These are phyloP conservation scores for Metschnikowia borealis DNA, from an alignment of 805 yeast species.

Conservation along the genomic window DNA sequence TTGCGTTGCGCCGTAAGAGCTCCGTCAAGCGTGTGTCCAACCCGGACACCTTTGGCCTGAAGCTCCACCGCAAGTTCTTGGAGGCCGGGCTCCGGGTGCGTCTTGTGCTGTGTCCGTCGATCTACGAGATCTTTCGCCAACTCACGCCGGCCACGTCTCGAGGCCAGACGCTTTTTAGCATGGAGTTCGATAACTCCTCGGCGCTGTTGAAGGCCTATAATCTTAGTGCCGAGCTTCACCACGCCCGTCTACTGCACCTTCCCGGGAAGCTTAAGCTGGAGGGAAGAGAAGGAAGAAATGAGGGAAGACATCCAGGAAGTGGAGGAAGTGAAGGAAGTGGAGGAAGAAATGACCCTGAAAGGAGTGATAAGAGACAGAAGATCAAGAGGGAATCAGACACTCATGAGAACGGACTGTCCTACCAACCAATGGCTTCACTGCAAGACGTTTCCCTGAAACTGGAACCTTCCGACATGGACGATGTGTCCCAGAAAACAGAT, in stretches of 20 bases:
- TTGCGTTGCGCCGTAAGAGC: conserved; percentile 34
- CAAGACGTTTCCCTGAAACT: too few relatives aligned
- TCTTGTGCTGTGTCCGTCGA: conserved; percentile 43
- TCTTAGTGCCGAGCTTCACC: neutral
- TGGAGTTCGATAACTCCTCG: conserved; percentile 2
- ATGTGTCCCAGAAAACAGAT: too few relatives aligned
- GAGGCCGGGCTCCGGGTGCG: conserved; percentile 51
- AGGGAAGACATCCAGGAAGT: too few relatives aligned
- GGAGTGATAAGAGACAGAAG: too few relatives aligned
- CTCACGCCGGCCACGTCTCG: conserved; percentile 34
- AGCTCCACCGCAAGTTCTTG: conserved; percentile 41
- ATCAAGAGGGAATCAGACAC: too few relatives aligned
- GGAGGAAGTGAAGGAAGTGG: too few relatives aligned
- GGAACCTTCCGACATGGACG: too few relatives aligned
- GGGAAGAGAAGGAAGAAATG: too few relatives aligned
- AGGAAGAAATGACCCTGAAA: too few relatives aligned
- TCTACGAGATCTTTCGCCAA: conserved; percentile 42
- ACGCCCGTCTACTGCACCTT: neutral
- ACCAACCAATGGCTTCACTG: too few relatives aligned
- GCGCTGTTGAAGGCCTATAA: neutral
- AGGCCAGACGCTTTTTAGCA: conserved; percentile 11
- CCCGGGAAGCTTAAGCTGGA: too few relatives aligned
- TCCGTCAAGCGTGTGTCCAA: conserved; percentile 15
- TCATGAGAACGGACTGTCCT: too few relatives aligned
- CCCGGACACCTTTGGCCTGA: conserved; percentile 17